Evolutionary conservation across 768 basidiomycete genomes (phyloP).

Genomic region (Leccinum rimulosum): DNA sequence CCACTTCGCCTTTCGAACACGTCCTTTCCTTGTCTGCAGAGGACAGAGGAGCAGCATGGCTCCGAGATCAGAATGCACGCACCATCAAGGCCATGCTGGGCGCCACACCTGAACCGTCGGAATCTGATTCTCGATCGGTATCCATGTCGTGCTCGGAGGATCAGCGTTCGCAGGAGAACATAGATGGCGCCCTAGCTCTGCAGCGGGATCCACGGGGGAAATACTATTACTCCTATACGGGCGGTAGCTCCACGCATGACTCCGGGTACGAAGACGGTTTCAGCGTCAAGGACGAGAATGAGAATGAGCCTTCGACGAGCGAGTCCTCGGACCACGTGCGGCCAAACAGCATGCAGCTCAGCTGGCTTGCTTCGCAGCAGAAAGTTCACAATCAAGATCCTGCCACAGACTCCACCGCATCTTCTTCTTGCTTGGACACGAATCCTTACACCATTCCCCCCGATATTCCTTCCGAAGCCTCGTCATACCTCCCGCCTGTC

Average conservation of each 20-base stretch:
- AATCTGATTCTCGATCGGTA: constrained; percentile 48
- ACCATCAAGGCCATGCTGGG: constrained; percentile 61
- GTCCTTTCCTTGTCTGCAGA: constrained; percentile 46
- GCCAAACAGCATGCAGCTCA: constrained; percentile 66
- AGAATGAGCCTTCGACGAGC: constrained; percentile 26
- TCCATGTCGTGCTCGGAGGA: constrained; percentile 30
- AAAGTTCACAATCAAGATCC: constrained; percentile 25
- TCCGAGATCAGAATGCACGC: constrained; percentile 77
- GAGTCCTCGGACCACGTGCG: constrained; percentile 39
- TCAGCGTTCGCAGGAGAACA: constrained; percentile 37
- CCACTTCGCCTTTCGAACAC: constrained; percentile 38
- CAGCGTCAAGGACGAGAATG: constrained; percentile 35
- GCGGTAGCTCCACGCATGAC: constrained; percentile 48
- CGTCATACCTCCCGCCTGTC: constrained; percentile 47
- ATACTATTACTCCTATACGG: constrained; percentile 73
- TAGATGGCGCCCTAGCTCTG: constrained; percentile 63
- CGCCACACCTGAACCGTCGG: constrained; percentile 53
- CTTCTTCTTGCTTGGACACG: constrained; percentile 18
- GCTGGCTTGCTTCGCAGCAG: constrained; percentile 61
- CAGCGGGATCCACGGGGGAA: constrained; percentile 66
- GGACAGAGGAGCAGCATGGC: constrained; percentile 76
- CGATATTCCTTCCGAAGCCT: constrained; percentile 49
- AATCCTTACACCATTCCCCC: constrained; percentile 24
- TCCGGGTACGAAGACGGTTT: constrained; percentile 52
- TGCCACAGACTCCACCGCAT: constrained; percentile 9